Evolutionary conservation across 768 basidiomycete genomes (phyloP), one percentile per base, ranked within the genome.

Genomic region (Flagelloscypha sp.): DNA sequence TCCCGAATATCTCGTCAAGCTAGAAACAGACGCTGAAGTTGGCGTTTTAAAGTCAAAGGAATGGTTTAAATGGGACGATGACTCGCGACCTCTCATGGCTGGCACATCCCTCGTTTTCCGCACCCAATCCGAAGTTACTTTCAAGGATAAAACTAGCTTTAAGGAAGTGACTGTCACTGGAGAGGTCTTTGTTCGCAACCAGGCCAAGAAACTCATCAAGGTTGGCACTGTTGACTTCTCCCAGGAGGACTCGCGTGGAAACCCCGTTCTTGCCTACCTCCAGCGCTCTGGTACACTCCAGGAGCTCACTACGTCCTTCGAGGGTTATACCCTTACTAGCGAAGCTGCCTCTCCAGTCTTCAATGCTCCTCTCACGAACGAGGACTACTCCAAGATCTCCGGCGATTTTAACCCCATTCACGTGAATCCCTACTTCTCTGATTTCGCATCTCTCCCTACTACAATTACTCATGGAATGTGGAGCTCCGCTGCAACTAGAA

Each of bases 391-490:
- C 4, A 78, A 80, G 57, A 74, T 93, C 31, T 99, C 95, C 0
- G 93, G 94, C 29, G 94, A 99, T 60, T 98, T 89, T 70, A 98
- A 99, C 58, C 95, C 95, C 19, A 99, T 99, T 48, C 95, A 99
- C 56, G 69, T 95, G 57, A 97, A 99, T 60, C 94, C 95, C 0
- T 98, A 98, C 70, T 97, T 99, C 66, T 78, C 95, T 16, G 83
- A 90, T 55, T 88, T 84, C 43, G 93, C 94, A 2, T 75, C 80
- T 5, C 77, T 99, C 10, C 93, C 94, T 17, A 84, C 86, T 10
- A 99, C 95, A 7, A 98, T 99, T 52, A 97, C 95, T 3, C 95
- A 98, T 51, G 95, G 95, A 35, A 76, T 98, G 65, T 97, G 90
- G 88, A 81, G 89, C 2, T 90, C 86, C 47, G 95, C 95, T 32